These are phyloP conservation scores for Cyclocybe cylindracea DNA, from an alignment of 768 basidiomycete genomes.

Conservation along the genomic window DNA sequence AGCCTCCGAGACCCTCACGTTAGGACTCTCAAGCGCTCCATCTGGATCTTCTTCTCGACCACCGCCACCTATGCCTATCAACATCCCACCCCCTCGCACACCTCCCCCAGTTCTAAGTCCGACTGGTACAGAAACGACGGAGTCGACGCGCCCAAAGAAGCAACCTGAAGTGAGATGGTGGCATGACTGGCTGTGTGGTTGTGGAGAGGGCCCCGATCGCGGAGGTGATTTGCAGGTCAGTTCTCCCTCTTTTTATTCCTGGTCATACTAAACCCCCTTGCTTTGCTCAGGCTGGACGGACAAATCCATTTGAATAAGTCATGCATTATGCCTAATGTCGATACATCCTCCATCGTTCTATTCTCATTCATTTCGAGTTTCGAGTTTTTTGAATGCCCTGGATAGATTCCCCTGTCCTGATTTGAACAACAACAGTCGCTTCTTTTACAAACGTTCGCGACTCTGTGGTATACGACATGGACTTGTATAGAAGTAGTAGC, in stretches of 20 bases:
- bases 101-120: constrained; percentile 43
- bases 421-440: too few relatives aligned
- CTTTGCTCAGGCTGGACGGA: constrained; percentile 64
- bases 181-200: constrained; percentile 87
- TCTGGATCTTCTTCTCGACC: constrained; percentile 26
- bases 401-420: too few relatives aligned
- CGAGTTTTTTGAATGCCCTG: background rate
- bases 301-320: constrained; percentile 60
- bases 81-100: constrained; percentile 59
- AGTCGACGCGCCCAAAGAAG: constrained; percentile 23
- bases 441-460: background rate
- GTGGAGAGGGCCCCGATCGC: constrained; percentile 71
- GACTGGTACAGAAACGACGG: constrained; percentile 24
- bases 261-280: background rate
- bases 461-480: constrained; percentile 29
- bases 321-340: background rate
- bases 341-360: background rate
- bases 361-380: background rate
- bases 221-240: constrained; percentile 73
- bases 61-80: constrained; percentile 59
- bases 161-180: constrained; percentile 56
- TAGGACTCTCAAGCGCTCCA: constrained; percentile 15
- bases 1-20: background rate
- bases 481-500: background rate
- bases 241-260: constrained; percentile 2